These are phyloP conservation scores for Thuja plicata DNA, from an alignment of 83 land plant species.

Conservation along the genomic window DNA sequence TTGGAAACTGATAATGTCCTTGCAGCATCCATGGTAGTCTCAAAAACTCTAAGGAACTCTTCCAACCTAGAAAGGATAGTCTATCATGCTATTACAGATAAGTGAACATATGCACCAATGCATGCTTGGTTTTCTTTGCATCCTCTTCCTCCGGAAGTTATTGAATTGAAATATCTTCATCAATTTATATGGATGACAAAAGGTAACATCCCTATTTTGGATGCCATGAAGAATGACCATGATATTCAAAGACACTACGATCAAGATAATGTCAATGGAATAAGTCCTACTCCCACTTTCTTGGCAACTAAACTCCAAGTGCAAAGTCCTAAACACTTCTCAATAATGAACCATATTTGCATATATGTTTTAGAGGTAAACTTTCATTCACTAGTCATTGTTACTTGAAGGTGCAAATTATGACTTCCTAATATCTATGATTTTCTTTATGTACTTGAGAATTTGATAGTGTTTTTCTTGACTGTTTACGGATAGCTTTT, in stretches of 20 bases:
- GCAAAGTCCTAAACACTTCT: too few species aligned
- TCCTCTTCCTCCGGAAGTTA: slow-evolving; percentile 72
- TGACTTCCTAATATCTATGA: not conserved
- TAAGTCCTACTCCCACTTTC: slow-evolving; percentile 45
- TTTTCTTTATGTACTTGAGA: not conserved
- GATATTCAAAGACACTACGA: slow-evolving; percentile 66
- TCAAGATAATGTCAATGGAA: slow-evolving; percentile 63
- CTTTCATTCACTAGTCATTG: not conserved
- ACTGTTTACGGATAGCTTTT: slow-evolving; percentile 62
- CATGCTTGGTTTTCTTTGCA: slow-evolving; percentile 94
- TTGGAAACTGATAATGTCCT: slow-evolving; percentile 90
- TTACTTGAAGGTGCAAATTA: not conserved
- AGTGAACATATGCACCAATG: slow-evolving; percentile 88
- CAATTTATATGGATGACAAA: slow-evolving; percentile 88
- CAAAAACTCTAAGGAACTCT: slow-evolving; percentile 65
- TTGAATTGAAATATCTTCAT: slow-evolving; percentile 84
- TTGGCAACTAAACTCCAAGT: slow-evolving; percentile 82
- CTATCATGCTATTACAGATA: slow-evolving; percentile 84
- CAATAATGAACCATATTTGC: slow-evolving; percentile 86
- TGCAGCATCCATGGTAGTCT: slow-evolving; percentile 82
- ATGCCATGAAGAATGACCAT: slow-evolving; percentile 84
- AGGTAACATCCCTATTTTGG: slow-evolving; percentile 81
- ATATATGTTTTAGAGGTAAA: slow-evolving; percentile 88
- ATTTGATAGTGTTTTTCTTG: not conserved
- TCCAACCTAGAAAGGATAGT: slow-evolving; percentile 60